Evolutionary conservation across 2,329 filamentous ascomycete genomes (phyloP).

Genomic region (Nothophaeocryptopus gaeumannii): DNA sequence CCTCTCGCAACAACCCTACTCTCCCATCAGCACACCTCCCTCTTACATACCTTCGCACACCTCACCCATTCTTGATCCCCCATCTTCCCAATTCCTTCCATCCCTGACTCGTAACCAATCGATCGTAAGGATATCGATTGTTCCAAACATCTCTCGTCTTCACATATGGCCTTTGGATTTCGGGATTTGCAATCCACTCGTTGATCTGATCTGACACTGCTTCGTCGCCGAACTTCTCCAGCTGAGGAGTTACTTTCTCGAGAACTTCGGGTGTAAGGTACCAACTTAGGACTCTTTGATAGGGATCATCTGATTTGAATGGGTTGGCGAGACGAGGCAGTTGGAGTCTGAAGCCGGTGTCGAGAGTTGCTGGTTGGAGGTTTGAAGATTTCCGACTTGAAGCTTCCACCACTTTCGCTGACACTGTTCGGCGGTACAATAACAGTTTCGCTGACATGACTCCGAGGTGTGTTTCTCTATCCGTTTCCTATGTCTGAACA

Average conservation of each 20-base stretch:
- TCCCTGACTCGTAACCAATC: conserved; percentile 63
- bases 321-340: conserved; percentile 14
- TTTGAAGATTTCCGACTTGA: not conserved
- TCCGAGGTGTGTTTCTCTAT: too few relatives aligned
- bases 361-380: conserved; percentile 13
- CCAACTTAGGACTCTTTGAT: conserved; percentile 12
- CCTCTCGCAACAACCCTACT: conserved; percentile 53
- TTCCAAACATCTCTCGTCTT: conserved; percentile 56
- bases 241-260: conserved; percentile 23
- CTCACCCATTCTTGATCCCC: conserved; percentile 53
- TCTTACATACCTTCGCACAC: not conserved
- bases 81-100: conserved; percentile 63
- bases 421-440: too few relatives aligned
- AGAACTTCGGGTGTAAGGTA: conserved; percentile 48
- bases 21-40: not conserved
- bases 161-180: conserved; percentile 62
- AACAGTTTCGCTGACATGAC: too few relatives aligned
- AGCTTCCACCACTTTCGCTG: too few relatives aligned
- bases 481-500: too few relatives aligned
- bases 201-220: conserved; percentile 57
- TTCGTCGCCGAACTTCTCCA: conserved; percentile 50
- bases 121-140: conserved; percentile 35
- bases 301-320: conserved; percentile 12
- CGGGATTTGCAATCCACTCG: conserved; percentile 58
- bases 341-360: conserved; percentile 18